Conservation (phyloP, 768 basidiomycete species). For the Psilocybe sp. region DNA sequence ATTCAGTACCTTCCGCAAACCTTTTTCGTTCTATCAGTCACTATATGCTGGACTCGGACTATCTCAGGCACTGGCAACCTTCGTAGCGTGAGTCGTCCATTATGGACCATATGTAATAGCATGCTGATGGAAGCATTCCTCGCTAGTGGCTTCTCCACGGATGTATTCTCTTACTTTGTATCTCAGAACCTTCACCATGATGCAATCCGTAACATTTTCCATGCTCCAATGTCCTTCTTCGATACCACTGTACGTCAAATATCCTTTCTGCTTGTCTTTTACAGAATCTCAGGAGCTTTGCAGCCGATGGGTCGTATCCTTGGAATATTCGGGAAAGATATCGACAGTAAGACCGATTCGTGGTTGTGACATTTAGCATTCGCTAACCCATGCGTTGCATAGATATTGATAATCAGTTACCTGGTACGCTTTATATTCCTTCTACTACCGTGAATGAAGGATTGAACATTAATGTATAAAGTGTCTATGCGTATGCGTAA, state of each 20-base stretch:
- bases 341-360: constrained; percentile 44
- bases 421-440: constrained; percentile 33
- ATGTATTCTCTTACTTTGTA: constrained; percentile 55
- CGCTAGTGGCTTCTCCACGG: constrained; percentile 48
- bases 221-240: constrained; percentile 77
- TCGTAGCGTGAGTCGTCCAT: constrained; percentile 42
- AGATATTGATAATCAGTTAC: constrained; percentile 62
- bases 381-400: not conserved
- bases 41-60: constrained; percentile 64
- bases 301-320: constrained; percentile 61
- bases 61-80: constrained; percentile 52
- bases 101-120: not conserved
- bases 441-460: not conserved
- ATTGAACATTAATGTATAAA: constrained; percentile 14
- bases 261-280: too few relatives aligned
- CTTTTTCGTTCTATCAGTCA: constrained; percentile 61
- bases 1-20: constrained; percentile 39
- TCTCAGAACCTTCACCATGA: constrained; percentile 61
- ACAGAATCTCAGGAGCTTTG: not conserved
- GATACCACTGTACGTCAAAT: constrained; percentile 59
- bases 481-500: constrained; percentile 57
- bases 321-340: constrained; percentile 63
- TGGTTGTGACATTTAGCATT: not conserved
- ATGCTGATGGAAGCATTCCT: not conserved
- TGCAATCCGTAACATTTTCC: constrained; percentile 55